A percentile compares a stretch with the other conserved stretches of the same genome.
These are phyloP conservation scores for Nicotiana obtusifolia DNA, from an alignment of 257 asterid species.

Conservation along the genomic window DNA sequence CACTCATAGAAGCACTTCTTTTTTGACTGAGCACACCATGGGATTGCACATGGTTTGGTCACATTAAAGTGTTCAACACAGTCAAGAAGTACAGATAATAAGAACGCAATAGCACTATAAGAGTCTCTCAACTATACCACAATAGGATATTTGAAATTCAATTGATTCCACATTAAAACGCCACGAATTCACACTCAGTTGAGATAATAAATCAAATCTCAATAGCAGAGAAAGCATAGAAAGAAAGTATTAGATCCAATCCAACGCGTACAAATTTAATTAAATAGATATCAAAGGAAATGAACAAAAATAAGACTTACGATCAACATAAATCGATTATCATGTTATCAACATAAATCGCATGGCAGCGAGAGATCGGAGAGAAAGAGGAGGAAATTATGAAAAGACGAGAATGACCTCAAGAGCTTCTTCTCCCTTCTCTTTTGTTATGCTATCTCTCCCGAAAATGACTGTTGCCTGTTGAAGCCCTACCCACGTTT, in stretches of 20 bases:
- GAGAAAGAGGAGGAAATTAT: neutral
- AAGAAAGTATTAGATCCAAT: neutral
- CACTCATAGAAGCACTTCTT: neutral
- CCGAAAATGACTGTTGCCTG: neutral
- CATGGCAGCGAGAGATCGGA: too few relatives aligned
- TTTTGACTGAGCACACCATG: neutral
- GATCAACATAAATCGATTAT: neutral
- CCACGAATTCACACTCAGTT: neutral
- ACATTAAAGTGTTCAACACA: neutral
- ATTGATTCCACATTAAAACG: neutral
- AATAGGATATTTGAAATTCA: neutral
- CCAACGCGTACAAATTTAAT: neutral
- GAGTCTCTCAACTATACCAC: neutral
- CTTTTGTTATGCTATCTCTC: neutral
- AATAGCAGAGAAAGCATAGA: neutral
- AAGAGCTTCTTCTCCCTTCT: neutral
- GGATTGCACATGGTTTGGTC: neutral
- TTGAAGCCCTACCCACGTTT: constrained; percentile 1
- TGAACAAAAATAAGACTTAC: neutral
- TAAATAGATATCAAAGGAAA: neutral
- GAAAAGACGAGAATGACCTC: neutral
- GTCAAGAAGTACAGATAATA: neutral
- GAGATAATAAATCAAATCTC: neutral
- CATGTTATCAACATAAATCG: neutral
- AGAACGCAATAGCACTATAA: neutral